phyloP scores from a whole-genome alignment of 805 yeast genomes.

The Wickerhamomyces kurtzmanii region DNA sequence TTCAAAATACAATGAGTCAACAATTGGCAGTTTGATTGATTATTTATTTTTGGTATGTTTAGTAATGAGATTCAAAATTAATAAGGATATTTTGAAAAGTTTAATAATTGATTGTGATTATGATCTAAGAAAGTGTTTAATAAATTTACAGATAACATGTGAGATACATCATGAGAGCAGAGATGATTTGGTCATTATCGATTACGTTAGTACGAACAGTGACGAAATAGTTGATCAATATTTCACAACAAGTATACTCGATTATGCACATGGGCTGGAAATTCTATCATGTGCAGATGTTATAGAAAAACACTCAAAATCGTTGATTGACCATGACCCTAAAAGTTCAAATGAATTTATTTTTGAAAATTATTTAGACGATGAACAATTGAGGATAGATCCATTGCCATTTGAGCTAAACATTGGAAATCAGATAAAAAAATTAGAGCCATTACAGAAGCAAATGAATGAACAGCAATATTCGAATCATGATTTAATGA shows the following conservation, averaged over 20 bases:
- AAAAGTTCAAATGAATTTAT: conserved; percentile 23
- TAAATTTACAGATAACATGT: conserved; percentile 34
- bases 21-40: conserved; percentile 13
- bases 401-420: conserved; percentile 30
- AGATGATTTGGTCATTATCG: background rate
- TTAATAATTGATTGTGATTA: conserved; percentile 17
- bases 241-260: background rate
- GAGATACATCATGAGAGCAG: background rate
- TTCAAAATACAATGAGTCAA: conserved; percentile 9
- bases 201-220: background rate
- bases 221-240: too few relatives aligned
- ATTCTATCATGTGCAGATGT: conserved; percentile 8
- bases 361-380: conserved; percentile 24
- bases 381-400: conserved; percentile 17
- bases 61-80: conserved; percentile 24
- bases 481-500: conserved; percentile 1
- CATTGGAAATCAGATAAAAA: conserved; percentile 14
- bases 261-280: conserved; percentile 2
- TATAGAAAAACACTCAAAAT: conserved; percentile 3
- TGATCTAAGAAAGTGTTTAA: conserved; percentile 39
- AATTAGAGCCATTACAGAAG: conserved; percentile 4
- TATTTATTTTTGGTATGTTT: conserved; percentile 33
- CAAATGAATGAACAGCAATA: background rate
- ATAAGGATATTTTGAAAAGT: conserved; percentile 17
- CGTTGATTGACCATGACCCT: conserved; percentile 7